Evolutionary conservation across 805 yeast genomes (phyloP).

Genomic region (Metschnikowia corniflorae): DNA sequence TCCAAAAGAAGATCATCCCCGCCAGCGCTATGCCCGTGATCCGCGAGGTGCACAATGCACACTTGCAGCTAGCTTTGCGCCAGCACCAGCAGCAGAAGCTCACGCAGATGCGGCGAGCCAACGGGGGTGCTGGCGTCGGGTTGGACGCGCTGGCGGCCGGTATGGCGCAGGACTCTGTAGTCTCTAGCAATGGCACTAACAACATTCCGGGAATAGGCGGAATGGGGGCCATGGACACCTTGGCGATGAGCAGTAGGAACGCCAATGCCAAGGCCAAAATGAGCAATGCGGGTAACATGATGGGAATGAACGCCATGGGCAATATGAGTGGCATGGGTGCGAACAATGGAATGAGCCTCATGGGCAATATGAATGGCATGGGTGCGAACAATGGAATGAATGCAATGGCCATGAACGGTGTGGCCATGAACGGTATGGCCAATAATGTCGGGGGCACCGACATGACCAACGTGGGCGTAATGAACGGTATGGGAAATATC

Average conservation of each 20-base stretch:
- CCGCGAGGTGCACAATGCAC: constrained; percentile 64
- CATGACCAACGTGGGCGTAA: constrained; percentile 9
- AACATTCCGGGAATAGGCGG: constrained; percentile 4
- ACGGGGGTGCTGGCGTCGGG: constrained; percentile 1
- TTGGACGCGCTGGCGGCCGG: neutral
- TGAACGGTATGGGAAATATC: constrained; percentile 16
- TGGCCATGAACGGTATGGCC: constrained; percentile 13
- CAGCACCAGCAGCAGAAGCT: constrained; percentile 45
- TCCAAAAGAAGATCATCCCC: constrained; percentile 56
- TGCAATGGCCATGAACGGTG: constrained; percentile 13
- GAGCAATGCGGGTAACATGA: constrained; percentile 12
- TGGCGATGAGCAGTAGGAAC: constrained; percentile 5
- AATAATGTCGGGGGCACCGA: constrained; percentile 12
- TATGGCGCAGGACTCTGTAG: constrained; percentile 6
- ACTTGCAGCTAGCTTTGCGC: constrained; percentile 53
- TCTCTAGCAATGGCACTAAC: neutral
- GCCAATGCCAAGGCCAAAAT: constrained; percentile 1
- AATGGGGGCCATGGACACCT: constrained; percentile 8
- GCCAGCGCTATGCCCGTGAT: constrained; percentile 55
- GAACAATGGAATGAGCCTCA: constrained; percentile 7
- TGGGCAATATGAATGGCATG: constrained; percentile 6
- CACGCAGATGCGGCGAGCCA: constrained; percentile 17
- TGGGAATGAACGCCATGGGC: constrained; percentile 4
- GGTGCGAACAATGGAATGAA: constrained; percentile 7
- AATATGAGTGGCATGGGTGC: constrained; percentile 5